A percentile compares a stretch with the other conserved stretches of the same genome.
Evolutionary conservation across 2,329 filamentous ascomycete species (phyloP).

Genomic region (Alternaria ventricosa): DNA sequence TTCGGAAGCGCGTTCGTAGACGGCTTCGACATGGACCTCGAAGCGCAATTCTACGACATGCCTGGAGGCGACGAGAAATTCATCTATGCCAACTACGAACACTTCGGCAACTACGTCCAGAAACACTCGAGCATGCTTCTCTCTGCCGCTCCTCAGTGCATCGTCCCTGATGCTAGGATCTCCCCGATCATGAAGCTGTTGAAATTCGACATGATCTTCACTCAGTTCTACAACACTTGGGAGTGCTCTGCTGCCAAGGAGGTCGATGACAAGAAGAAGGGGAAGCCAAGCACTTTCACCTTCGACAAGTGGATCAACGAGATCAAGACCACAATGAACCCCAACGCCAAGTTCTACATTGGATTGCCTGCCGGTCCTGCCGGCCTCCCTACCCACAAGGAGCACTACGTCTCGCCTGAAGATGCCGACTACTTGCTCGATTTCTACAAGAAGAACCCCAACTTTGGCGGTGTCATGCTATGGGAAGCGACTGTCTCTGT

Average conservation of each 20-base stretch:
- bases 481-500: slow-evolving; percentile 63
- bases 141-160: slow-evolving; percentile 62
- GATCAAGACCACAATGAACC: slow-evolving; percentile 50
- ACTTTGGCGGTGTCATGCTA: slow-evolving; percentile 66
- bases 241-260: slow-evolving; percentile 58
- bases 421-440: slow-evolving; percentile 55
- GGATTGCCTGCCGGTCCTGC: slow-evolving; percentile 52
- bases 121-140: slow-evolving; percentile 54
- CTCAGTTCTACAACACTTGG: slow-evolving; percentile 64
- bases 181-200: slow-evolving; percentile 53
- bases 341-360: slow-evolving; percentile 59
- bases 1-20: slow-evolving; percentile 57
- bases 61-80: slow-evolving; percentile 22
- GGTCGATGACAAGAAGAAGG: slow-evolving; percentile 27
- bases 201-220: slow-evolving; percentile 61
- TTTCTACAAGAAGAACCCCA: slow-evolving; percentile 36
- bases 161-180: slow-evolving; percentile 56
- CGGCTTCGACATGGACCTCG: slow-evolving; percentile 62
- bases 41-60: slow-evolving; percentile 30
- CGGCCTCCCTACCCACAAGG: slow-evolving; percentile 28
- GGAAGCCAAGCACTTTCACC: slow-evolving; percentile 51
- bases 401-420: slow-evolving; percentile 56
- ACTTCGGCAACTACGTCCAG: slow-evolving; percentile 58
- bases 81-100: slow-evolving; percentile 52
- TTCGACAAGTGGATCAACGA: slow-evolving; percentile 52